Conservation (phyloP, 805 yeast genomes). For the Starmerella sp. region DNA sequence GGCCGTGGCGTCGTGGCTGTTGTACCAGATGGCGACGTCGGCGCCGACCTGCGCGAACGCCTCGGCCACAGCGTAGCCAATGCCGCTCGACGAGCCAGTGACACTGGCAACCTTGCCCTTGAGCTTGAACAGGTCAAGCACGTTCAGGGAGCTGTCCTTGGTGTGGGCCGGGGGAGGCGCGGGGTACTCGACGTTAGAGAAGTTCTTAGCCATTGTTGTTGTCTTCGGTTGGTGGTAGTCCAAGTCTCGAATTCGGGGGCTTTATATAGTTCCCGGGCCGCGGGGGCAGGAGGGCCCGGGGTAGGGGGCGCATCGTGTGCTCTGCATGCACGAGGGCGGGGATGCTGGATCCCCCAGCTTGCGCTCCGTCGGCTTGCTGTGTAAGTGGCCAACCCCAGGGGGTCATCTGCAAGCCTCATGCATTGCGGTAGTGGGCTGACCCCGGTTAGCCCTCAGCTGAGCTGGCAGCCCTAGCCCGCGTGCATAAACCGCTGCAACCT, state of each 20-base stretch:
- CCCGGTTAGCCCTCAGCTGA: not conserved
- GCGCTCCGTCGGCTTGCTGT: constrained; percentile 2
- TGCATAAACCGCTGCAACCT: not conserved
- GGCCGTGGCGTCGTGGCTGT: constrained; percentile 50
- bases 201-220: constrained; percentile 19
- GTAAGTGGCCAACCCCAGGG: not conserved
- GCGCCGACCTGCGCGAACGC: constrained; percentile 85
- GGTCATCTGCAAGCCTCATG: constrained; percentile 1
- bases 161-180: constrained; percentile 21
- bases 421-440: constrained; percentile 5
- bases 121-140: constrained; percentile 60
- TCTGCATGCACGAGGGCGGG: not conserved
- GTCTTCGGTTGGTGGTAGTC: not conserved
- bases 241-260: not conserved
- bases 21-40: constrained; percentile 61
- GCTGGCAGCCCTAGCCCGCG: not conserved
- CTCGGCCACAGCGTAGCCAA: constrained; percentile 71
- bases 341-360: not conserved
- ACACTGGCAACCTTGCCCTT: constrained; percentile 75
- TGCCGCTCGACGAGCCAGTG: constrained; percentile 79
- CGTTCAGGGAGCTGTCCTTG: constrained; percentile 27
- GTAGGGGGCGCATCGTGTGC: not conserved
- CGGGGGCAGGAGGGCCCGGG: not conserved
- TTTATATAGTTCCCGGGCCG: not conserved
- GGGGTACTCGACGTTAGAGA: constrained; percentile 21